Conservation (phyloP, 208 protist species). For the Trypanosoma cruzi region DNA sequence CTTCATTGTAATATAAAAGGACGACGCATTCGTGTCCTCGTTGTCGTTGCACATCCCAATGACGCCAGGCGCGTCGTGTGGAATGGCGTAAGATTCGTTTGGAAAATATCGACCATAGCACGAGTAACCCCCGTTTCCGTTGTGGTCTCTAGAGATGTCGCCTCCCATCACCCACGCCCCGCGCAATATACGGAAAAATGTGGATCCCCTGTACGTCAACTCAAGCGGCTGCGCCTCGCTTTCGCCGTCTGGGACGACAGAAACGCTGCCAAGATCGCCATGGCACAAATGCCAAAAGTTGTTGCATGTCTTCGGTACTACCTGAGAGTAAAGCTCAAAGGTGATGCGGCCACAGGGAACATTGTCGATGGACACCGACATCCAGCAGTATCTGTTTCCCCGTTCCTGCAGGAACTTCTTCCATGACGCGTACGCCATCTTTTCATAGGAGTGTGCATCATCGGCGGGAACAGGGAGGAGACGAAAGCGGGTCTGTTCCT, state of each 20-base stretch:
- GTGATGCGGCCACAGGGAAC: constrained; percentile 54
- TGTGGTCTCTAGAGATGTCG: constrained; percentile 83
- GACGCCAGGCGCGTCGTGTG: constrained; percentile 78
- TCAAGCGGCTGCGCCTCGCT: constrained; percentile 28
- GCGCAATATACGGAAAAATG: constrained; percentile 93
- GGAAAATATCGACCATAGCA: constrained; percentile 93
- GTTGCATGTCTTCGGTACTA: constrained; percentile 87
- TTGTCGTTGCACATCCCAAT: constrained; percentile 93
- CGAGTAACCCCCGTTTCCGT: constrained; percentile 90
- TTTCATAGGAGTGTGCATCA: constrained; percentile 60
- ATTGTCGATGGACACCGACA: constrained; percentile 55
- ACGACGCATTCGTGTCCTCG: constrained; percentile 82
- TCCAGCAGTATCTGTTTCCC: constrained; percentile 83
- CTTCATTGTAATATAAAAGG: constrained; percentile 89
- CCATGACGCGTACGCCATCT: constrained; percentile 52
- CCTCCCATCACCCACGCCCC: constrained; percentile 96
- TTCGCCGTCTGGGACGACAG: constrained; percentile 20
- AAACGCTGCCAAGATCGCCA: constrained; percentile 51
- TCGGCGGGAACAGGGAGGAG: constrained; percentile 28
- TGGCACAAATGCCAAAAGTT: constrained; percentile 94
- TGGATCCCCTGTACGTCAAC: constrained; percentile 90
- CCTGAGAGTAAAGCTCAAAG: constrained; percentile 85
- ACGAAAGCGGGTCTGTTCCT: constrained; percentile 49
- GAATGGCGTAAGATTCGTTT: constrained; percentile 94
- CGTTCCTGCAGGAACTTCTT: constrained; percentile 55